Evolutionary conservation across 2,329 filamentous ascomycete species (phyloP).

Genomic region (Aaosphaeria arxii): DNA sequence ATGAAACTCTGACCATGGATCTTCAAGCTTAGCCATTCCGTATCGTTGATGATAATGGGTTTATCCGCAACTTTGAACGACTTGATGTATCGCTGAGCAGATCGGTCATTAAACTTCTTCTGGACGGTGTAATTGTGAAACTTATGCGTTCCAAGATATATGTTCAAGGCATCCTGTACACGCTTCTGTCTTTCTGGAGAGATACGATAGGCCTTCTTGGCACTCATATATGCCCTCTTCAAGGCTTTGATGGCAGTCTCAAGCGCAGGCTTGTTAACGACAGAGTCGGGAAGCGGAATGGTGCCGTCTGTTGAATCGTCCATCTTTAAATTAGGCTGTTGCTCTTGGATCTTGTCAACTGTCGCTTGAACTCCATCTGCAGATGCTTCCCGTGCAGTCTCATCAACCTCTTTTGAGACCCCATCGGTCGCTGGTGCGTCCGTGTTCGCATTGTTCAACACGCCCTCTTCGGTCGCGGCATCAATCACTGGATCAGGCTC

Average conservation of each 20-base stretch:
- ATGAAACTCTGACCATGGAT: constrained; percentile 99
- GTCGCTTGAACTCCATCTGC: constrained; percentile 16
- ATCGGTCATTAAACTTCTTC: constrained; percentile 76
- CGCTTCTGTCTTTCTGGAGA: constrained; percentile 67
- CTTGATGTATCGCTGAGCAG: constrained; percentile 86
- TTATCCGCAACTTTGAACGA: constrained; percentile 72
- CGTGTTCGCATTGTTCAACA: not conserved
- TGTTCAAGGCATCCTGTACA: constrained; percentile 70
- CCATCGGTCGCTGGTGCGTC: not conserved
- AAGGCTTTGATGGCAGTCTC: constrained; percentile 8
- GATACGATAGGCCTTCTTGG: constrained; percentile 83
- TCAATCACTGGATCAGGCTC: constrained; percentile 34
- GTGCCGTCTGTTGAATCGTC: constrained; percentile 28
- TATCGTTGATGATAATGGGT: constrained; percentile 77
- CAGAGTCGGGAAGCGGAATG: constrained; percentile 20
- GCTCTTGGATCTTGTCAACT: constrained; percentile 22
- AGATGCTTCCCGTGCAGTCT: constrained; percentile 6
- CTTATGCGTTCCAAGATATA: constrained; percentile 81
- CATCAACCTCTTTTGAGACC: not conserved
- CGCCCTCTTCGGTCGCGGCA: constrained; percentile 14
- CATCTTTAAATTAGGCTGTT: constrained; percentile 21
- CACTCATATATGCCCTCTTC: constrained; percentile 75
- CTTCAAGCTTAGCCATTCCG: constrained; percentile 92
- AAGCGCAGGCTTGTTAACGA: constrained; percentile 6
- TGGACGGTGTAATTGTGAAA: constrained; percentile 98